Conservation (phyloP, 176 grass and related monocot species). For the Oryza rufipogon region DNA sequence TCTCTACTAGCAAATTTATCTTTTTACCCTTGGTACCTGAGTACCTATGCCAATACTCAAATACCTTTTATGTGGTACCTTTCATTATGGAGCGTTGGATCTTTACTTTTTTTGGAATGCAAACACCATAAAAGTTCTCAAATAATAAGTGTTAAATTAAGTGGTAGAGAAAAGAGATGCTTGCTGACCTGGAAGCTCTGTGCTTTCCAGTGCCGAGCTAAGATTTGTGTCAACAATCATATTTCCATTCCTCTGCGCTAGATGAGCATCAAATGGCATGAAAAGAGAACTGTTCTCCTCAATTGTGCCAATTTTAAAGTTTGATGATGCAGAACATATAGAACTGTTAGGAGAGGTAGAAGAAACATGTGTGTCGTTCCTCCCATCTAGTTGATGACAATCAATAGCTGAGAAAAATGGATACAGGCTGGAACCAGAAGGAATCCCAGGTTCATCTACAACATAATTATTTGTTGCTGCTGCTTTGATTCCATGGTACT, state of each 20-base stretch:
- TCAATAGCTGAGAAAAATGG: constrained; percentile 39
- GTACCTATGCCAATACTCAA: too few species aligned
- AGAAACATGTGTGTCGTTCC: constrained; percentile 37
- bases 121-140: too few species aligned
- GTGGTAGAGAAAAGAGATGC: constrained; percentile 26
- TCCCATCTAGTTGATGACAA: constrained; percentile 33
- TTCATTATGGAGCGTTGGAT: too few species aligned
- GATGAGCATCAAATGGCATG: constrained; percentile 33
- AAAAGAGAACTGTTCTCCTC: constrained; percentile 22
- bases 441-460: constrained; percentile 14
- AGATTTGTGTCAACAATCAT: constrained; percentile 15
- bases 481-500: constrained; percentile 36
- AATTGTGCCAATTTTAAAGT: constrained; percentile 37
- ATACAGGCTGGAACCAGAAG: constrained; percentile 35
- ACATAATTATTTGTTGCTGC: constrained; percentile 27
- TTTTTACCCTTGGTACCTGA: too few species aligned
- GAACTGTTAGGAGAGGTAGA: constrained; percentile 46
- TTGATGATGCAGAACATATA: constrained; percentile 50
- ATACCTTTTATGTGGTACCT: too few species aligned
- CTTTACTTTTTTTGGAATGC: too few species aligned
- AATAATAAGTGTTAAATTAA: constrained; percentile 26
- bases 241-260: constrained; percentile 14
- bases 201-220: constrained; percentile 30
- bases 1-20: too few species aligned
- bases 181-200: constrained; percentile 43